phyloP scores from a whole-genome alignment of 495 filamentous ascomycete species.

The Neurospora sublineolata region DNA sequence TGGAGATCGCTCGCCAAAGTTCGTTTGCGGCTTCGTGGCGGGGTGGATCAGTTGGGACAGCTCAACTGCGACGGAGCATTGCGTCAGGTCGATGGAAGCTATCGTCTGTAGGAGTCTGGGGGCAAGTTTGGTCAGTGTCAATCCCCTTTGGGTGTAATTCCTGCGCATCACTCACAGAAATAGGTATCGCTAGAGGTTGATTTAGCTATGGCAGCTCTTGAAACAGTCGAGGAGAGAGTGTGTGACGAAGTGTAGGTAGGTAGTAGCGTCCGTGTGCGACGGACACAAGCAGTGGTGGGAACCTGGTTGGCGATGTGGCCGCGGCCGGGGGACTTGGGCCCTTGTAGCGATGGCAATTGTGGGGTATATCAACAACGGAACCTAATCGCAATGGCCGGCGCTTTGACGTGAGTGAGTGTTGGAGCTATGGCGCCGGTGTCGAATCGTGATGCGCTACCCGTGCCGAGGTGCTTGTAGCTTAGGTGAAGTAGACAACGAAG shows the following conservation, averaged over 20 bases:
- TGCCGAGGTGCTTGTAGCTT: background rate
- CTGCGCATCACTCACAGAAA: background rate
- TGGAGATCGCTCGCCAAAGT: background rate
- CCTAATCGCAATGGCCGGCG: background rate
- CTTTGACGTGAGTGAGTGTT: background rate
- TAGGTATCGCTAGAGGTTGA: background rate
- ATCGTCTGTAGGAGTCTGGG: background rate
- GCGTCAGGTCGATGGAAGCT: background rate
- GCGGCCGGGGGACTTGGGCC: background rate
- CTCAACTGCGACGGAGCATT: background rate
- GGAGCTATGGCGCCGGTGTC: background rate
- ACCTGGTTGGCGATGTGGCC: background rate
- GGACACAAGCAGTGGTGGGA: background rate
- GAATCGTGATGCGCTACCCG: background rate
- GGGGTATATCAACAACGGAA: background rate
- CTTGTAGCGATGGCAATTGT: background rate
- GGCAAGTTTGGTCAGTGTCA: background rate
- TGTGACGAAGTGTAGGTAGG: background rate
- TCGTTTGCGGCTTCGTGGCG: background rate
- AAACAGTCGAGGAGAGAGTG: background rate
- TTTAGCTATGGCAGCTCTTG: background rate
- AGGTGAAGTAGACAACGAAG: too few species aligned
- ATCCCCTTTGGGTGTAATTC: background rate
- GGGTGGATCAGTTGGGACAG: background rate
- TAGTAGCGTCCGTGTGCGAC: background rate